Percentiles rank a stretch among this genome's conserved stretches.
phyloP scores from a whole-genome alignment of 2,329 filamentous ascomycete species.

The Aureobasidium sp. region DNA sequence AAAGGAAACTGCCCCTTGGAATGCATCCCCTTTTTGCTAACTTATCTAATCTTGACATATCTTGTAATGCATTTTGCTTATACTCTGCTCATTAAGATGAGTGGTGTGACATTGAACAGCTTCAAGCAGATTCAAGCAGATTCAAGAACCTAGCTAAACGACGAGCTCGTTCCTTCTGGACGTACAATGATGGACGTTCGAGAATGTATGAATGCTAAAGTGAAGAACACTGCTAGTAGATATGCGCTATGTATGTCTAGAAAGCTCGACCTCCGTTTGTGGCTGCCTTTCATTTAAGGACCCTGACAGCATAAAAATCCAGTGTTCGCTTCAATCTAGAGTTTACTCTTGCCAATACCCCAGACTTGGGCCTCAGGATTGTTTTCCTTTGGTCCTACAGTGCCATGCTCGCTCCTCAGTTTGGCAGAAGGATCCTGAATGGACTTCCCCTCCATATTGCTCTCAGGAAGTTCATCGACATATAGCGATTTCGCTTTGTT shows the following conservation, averaged over 20 bases:
- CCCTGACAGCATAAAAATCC: background rate
- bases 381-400: conserved; percentile 29
- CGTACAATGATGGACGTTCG: too few species aligned
- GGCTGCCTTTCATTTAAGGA: background rate
- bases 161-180: too few species aligned
- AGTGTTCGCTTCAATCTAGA: conserved; percentile 19
- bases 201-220: background rate
- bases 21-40: background rate
- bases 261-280: background rate
- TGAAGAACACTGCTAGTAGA: background rate
- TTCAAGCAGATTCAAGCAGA: too few species aligned
- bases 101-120: too few species aligned
- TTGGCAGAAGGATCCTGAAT: conserved; percentile 20
- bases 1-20: background rate
- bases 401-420: conserved; percentile 23
- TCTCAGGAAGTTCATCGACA: conserved; percentile 30
- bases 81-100: background rate
- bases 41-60: conserved; percentile 1
- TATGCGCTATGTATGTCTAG: too few species aligned
- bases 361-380: conserved; percentile 36
- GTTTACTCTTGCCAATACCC: conserved; percentile 38
- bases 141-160: too few species aligned
- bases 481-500: conserved; percentile 33
- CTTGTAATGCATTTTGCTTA: background rate
- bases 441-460: conserved; percentile 27